A percentile compares a stretch with the other conserved stretches of the same genome.
These are phyloP conservation scores for Hypoxylon lenormandii DNA, from an alignment of 495 filamentous ascomycete genomes.

Conservation along the genomic window DNA sequence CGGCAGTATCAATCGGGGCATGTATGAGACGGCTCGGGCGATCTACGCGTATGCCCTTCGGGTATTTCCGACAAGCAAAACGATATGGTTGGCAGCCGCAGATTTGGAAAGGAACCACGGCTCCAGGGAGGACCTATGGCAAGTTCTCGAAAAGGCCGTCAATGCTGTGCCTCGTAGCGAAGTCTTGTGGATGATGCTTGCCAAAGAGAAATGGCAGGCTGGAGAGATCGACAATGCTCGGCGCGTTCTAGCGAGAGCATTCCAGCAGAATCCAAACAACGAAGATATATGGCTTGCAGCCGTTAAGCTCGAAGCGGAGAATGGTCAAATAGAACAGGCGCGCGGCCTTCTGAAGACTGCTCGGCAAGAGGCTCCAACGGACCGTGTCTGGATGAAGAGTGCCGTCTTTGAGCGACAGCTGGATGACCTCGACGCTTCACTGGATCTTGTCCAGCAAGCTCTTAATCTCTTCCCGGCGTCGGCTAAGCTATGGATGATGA, in stretches of 20 bases:
- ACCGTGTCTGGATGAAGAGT: constrained; percentile 95
- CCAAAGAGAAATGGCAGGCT: constrained; percentile 90
- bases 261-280: constrained; percentile 92
- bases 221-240: constrained; percentile 87
- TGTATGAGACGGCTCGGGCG: constrained; percentile 88
- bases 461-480: constrained; percentile 87
- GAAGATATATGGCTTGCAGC: constrained; percentile 97
- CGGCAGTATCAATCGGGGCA: constrained; percentile 77
- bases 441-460: constrained; percentile 87
- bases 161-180: constrained; percentile 91
- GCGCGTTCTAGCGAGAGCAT: constrained; percentile 82
- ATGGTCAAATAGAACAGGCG: constrained; percentile 80
- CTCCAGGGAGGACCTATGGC: constrained; percentile 81
- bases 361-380: constrained; percentile 86
- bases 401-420: constrained; percentile 90
- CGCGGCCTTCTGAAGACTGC: constrained; percentile 82
- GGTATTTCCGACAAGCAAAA: constrained; percentile 84
- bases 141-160: constrained; percentile 89
- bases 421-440: constrained; percentile 78
- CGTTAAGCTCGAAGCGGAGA: constrained; percentile 93
- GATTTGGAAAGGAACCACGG: constrained; percentile 93
- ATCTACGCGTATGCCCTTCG: constrained; percentile 92
- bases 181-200: constrained; percentile 94
- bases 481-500: constrained; percentile 97
- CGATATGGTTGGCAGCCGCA: constrained; percentile 86